Conservation (phyloP, 108 stramenopile genomes). For the Asterionellopsis glacialis region DNA sequence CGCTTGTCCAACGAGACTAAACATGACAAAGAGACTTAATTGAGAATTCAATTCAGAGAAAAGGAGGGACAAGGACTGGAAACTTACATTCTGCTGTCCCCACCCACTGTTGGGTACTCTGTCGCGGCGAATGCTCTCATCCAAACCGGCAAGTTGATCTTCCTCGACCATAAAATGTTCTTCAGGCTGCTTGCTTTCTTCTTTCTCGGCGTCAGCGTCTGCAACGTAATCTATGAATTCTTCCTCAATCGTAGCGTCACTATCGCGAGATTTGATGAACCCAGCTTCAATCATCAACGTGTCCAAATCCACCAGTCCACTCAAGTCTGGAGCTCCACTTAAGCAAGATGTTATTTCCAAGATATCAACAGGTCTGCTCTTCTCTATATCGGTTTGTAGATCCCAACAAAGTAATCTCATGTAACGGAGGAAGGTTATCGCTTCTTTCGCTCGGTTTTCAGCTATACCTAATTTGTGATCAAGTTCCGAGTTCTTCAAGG, state of each 20-base stretch:
- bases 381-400: conserved; percentile 8
- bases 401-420: conserved; percentile 14
- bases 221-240: conserved; percentile 7
- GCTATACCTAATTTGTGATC: conserved; percentile 8
- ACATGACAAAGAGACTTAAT: too few relatives aligned
- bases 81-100: not conserved
- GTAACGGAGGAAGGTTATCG: conserved; percentile 9
- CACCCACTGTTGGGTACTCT: not conserved
- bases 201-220: conserved; percentile 1
- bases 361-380: conserved; percentile 7
- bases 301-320: conserved; percentile 11
- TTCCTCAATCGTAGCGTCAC: conserved; percentile 1
- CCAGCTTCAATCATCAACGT: conserved; percentile 11
- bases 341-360: conserved; percentile 6
- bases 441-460: conserved; percentile 7
- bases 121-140: conserved; percentile 11
- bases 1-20: too few relatives aligned
- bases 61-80: too few relatives aligned
- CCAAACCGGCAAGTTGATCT: conserved; percentile 5
- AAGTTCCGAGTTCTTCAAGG: conserved; percentile 7
- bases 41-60: too few relatives aligned
- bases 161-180: conserved; percentile 3
- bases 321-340: conserved; percentile 12
- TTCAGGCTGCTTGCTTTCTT: conserved; percentile 17
- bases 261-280: conserved; percentile 5